phyloP scores from a whole-genome alignment of 1,284 basidiomycete genomes.

The Malassezia sympodialis region DNA sequence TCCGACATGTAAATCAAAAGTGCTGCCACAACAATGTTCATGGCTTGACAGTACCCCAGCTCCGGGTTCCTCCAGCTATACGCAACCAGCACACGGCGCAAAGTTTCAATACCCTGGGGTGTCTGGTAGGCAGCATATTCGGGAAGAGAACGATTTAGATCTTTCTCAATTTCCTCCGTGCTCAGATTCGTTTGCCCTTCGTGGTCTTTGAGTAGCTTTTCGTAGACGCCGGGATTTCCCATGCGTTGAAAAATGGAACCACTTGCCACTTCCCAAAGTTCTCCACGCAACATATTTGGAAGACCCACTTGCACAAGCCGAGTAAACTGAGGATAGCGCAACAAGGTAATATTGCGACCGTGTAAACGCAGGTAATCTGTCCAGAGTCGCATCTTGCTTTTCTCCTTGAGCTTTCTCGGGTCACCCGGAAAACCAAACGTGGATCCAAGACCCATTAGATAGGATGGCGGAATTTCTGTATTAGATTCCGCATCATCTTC shows the following conservation, averaged over 20 bases:
- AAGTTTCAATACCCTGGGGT: conserved; percentile 51
- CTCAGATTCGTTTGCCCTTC: conserved; percentile 71
- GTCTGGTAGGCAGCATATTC: conserved; percentile 45
- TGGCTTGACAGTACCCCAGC: conserved; percentile 49
- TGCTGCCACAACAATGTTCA: conserved; percentile 70
- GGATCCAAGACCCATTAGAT: conserved; percentile 38
- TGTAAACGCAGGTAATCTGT: conserved; percentile 65
- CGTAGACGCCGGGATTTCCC: conserved; percentile 73
- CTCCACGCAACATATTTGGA: conserved; percentile 85
- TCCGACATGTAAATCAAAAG: conserved; percentile 96
- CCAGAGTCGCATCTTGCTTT: conserved; percentile 96
- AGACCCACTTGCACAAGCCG: conserved; percentile 92
- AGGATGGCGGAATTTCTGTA: background rate
- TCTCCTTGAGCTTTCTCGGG: conserved; percentile 58
- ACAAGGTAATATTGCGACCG: conserved; percentile 77
- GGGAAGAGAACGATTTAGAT: conserved; percentile 63
- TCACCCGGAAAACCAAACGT: conserved; percentile 48
- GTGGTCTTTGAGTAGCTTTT: conserved; percentile 68
- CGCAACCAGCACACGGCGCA: conserved; percentile 83
- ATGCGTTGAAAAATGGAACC: conserved; percentile 83
- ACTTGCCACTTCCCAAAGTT: conserved; percentile 95
- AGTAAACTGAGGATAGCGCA: conserved; percentile 92
- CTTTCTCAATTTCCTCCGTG: conserved; percentile 98
- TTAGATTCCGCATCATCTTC: conserved; percentile 6
- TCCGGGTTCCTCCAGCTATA: conserved; percentile 97